phyloP scores from a whole-genome alignment of 2,329 filamentous ascomycete species.

The Monosporascus sp. region DNA sequence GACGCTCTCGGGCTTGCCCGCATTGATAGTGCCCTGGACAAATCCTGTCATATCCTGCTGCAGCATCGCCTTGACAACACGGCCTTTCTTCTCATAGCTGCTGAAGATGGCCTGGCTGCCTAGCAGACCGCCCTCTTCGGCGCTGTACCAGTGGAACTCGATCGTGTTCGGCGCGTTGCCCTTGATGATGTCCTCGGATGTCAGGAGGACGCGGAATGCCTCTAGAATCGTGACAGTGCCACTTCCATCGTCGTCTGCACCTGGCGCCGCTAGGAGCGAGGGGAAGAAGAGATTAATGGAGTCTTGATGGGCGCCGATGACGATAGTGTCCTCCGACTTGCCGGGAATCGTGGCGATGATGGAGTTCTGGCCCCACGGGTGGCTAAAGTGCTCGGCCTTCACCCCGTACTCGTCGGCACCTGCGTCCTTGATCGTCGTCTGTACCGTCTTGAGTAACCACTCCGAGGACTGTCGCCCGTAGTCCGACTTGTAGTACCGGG shows the following conservation, averaged over 20 bases:
- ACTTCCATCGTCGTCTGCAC: constrained; percentile 92
- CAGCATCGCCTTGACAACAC: constrained; percentile 89
- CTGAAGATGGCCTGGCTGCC: constrained; percentile 81
- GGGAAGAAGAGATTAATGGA: constrained; percentile 92
- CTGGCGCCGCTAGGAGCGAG: constrained; percentile 76
- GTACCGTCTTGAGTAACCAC: constrained; percentile 77
- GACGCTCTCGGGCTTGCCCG: constrained; percentile 76
- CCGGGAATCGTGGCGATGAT: constrained; percentile 91
- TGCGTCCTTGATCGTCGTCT: constrained; percentile 63
- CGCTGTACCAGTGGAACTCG: constrained; percentile 91
- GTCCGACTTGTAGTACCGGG: constrained; percentile 74
- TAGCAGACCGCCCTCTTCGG: constrained; percentile 66
- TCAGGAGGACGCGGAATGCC: constrained; percentile 74
- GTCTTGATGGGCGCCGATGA: constrained; percentile 90
- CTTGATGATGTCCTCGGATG: constrained; percentile 61
- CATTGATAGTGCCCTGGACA: constrained; percentile 74
- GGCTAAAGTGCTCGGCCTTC: constrained; percentile 67
- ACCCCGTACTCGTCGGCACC: constrained; percentile 64
- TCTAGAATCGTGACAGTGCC: constrained; percentile 94
- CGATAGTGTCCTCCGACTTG: constrained; percentile 73
- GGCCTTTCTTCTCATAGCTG: constrained; percentile 65
- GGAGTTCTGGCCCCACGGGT: constrained; percentile 84
- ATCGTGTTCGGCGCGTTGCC: constrained; percentile 79
- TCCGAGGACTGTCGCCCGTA: constrained; percentile 79
- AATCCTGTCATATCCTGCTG: constrained; percentile 98